Percentiles rank a stretch among this genome's conserved stretches.
phyloP scores from a whole-genome alignment of 176 grass and related monocot genomes.

The Zoysia japonica region DNA sequence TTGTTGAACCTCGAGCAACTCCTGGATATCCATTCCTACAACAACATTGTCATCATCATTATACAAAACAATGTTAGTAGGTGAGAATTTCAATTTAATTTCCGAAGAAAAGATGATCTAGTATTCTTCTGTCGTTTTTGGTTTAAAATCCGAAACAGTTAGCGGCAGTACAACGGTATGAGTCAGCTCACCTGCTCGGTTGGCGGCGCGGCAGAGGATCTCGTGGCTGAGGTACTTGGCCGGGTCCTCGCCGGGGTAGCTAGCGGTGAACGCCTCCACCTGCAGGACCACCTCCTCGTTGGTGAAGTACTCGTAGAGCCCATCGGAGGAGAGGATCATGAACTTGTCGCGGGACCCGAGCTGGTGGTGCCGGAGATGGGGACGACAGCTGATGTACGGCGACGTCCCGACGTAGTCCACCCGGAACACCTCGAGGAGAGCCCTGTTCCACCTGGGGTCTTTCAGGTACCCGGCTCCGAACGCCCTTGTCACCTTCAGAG shows the following conservation, averaged over 20 bases:
- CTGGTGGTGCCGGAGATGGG: conserved; percentile 63
- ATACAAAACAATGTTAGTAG: too few relatives aligned
- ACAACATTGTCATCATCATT: too few relatives aligned
- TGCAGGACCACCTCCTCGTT: conserved; percentile 71
- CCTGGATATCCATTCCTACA: conserved; percentile 68
- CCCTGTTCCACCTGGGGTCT: conserved; percentile 66
- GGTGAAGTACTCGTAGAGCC: conserved; percentile 90
- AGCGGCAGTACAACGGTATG: too few relatives aligned
- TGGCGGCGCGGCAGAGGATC: conserved; percentile 72
- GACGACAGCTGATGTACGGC: conserved; percentile 75
- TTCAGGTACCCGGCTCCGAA: conserved; percentile 87
- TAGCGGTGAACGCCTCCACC: conserved; percentile 56
- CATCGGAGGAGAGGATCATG: conserved; percentile 82
- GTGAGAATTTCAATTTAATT: too few relatives aligned
- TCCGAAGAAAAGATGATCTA: too few relatives aligned
- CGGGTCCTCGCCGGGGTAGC: conserved; percentile 67
- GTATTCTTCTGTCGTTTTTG: too few relatives aligned
- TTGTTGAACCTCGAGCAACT: conserved; percentile 66
- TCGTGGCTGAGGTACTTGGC: conserved; percentile 74
- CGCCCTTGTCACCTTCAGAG: conserved; percentile 77
- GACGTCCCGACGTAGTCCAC: conserved; percentile 61
- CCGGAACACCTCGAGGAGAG: conserved; percentile 56
- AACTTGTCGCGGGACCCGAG: conserved; percentile 47
- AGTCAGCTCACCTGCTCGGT: conserved; percentile 53
- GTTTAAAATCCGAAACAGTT: too few relatives aligned